phyloP scores from a whole-genome alignment of 2,329 filamentous ascomycete genomes.

The Phyllosticta paracitricarpa region DNA sequence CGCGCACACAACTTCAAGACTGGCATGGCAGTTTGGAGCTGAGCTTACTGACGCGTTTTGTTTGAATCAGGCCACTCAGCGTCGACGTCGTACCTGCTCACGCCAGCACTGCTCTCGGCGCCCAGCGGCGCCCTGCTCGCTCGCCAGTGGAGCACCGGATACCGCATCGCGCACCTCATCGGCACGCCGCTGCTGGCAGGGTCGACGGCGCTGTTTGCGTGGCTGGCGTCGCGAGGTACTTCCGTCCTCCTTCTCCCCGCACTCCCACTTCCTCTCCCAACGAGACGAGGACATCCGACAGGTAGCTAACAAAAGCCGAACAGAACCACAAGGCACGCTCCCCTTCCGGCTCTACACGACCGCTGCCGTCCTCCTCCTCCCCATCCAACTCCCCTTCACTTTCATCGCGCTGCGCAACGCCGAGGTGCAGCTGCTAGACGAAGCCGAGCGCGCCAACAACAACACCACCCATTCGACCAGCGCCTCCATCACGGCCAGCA shows the following conservation, averaged over 20 bases:
- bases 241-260: neutral
- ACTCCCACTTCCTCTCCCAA: neutral
- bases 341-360: constrained; percentile 36
- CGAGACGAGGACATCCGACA: too few relatives aligned
- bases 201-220: constrained; percentile 31
- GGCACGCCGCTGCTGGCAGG: constrained; percentile 24
- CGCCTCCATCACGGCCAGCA: constrained; percentile 13
- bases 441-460: constrained; percentile 28
- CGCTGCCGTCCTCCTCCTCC: constrained; percentile 35
- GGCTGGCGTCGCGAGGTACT: constrained; percentile 36
- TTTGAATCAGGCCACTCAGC: constrained; percentile 23
- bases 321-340: constrained; percentile 20
- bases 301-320: neutral
- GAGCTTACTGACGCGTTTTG: neutral
- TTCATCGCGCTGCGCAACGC: constrained; percentile 35
- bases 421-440: constrained; percentile 40
- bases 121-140: constrained; percentile 44
- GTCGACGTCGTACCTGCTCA: constrained; percentile 31
- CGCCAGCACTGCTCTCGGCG: constrained; percentile 46
- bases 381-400: constrained; percentile 45
- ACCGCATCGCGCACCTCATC: constrained; percentile 27
- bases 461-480: neutral
- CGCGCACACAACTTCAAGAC: neutral
- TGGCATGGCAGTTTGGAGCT: too few relatives aligned
- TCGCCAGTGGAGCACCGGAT: constrained; percentile 43